Conservation (phyloP, 1,284 basidiomycete genomes). For the Porphyrellus sp. region DNA sequence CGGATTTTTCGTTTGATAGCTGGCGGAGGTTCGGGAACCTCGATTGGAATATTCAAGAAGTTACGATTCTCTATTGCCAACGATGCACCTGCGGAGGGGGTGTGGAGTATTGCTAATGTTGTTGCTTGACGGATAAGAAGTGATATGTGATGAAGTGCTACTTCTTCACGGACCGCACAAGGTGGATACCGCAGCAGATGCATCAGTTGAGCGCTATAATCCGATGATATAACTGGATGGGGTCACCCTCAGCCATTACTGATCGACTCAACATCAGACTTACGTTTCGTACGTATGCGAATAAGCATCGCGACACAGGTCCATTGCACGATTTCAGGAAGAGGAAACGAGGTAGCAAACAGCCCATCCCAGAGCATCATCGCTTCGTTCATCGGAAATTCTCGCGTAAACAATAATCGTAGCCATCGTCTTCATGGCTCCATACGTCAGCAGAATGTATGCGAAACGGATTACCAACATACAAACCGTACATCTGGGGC, state of each 20-base stretch:
- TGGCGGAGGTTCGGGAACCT: constrained; percentile 54
- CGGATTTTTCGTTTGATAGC: constrained; percentile 39
- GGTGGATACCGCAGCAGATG: constrained; percentile 81
- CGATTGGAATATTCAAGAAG: constrained; percentile 65
- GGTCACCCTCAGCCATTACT: constrained; percentile 11
- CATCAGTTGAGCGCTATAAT: constrained; percentile 83
- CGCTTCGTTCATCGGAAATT: constrained; percentile 73
- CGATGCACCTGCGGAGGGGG: constrained; percentile 67
- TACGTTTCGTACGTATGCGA: constrained; percentile 82
- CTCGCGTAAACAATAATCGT: constrained; percentile 84
- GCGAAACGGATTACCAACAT: constrained; percentile 17
- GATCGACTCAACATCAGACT: constrained; percentile 30
- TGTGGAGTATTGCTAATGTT: constrained; percentile 71
- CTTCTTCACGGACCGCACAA: constrained; percentile 35
- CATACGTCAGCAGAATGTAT: constrained; percentile 13
- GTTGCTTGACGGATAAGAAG: constrained; percentile 82
- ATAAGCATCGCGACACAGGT: constrained; percentile 90
- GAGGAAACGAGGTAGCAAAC: constrained; percentile 73
- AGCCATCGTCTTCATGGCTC: constrained; percentile 73
- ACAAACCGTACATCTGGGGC: constrained; percentile 94
- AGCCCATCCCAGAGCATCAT: constrained; percentile 89
- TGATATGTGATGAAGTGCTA: constrained; percentile 51
- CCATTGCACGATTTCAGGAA: constrained; percentile 74
- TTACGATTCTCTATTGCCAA: constrained; percentile 80
- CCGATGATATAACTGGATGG: constrained; percentile 71